Percentiles rank a stretch among this genome's conserved stretches.
Evolutionary conservation across 106 monocot species (phyloP).

Genomic region (Narthecium ossifragum): DNA sequence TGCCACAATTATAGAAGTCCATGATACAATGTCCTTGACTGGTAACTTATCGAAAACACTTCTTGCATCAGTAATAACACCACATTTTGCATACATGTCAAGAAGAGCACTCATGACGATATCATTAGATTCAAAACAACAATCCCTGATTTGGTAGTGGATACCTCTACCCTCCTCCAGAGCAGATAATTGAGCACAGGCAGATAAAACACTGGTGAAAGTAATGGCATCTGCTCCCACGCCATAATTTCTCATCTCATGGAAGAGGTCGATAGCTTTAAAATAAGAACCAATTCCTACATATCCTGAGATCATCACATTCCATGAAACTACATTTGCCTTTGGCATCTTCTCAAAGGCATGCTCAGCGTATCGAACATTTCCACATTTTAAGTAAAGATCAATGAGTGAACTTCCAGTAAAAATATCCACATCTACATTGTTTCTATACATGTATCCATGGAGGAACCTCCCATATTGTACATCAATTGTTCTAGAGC

Average conservation of each 20-base stretch:
- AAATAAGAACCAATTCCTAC: constrained; percentile 32
- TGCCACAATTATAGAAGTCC: constrained; percentile 77
- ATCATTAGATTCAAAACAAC: constrained; percentile 37
- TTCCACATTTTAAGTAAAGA: constrained; percentile 64
- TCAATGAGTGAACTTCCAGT: constrained; percentile 43
- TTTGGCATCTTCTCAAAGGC: constrained; percentile 33
- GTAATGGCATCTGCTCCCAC: constrained; percentile 45
- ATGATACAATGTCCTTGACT: constrained; percentile 46
- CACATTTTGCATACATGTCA: constrained; percentile 88
- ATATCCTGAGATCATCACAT: constrained; percentile 73
- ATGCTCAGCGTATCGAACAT: constrained; percentile 28
- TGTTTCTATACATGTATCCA: constrained; percentile 44
- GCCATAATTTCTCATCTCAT: constrained; percentile 29
- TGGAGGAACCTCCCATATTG: constrained; percentile 53
- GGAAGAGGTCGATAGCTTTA: constrained; percentile 33
- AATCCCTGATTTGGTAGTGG: constrained; percentile 28
- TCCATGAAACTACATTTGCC: constrained; percentile 47
- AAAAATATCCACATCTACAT: constrained; percentile 43
- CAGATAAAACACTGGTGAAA: constrained; percentile 47
- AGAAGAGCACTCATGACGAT: constrained; percentile 62
- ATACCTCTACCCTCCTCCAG: constrained; percentile 60
- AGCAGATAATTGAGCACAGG: constrained; percentile 64
- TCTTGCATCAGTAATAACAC: constrained; percentile 48
- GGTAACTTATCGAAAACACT: constrained; percentile 42
- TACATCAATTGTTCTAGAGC: constrained; percentile 33